Conservation (phyloP, 306 rosid genomes). For the Quercus parvula region DNA sequence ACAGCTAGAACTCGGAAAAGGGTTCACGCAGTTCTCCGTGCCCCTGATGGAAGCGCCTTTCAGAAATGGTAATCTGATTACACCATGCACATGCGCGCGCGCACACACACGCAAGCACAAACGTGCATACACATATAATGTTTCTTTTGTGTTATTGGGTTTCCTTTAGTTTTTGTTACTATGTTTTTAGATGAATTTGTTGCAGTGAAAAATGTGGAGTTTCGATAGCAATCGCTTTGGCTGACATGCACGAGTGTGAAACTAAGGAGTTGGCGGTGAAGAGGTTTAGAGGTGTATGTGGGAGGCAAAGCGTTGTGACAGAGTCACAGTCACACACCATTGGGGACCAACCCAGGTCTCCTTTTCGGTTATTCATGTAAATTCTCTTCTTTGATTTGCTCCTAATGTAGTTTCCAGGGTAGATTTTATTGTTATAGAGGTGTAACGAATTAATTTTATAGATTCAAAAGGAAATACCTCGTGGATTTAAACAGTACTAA, state of each 20-base stretch:
- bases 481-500: too few relatives aligned
- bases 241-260: conserved; percentile 55
- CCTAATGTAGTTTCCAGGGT: too few relatives aligned
- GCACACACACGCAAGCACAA: neutral
- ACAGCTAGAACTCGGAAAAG: conserved; percentile 41
- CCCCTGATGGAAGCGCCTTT: conserved; percentile 62
- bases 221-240: conserved; percentile 46
- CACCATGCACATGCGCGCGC: neutral
- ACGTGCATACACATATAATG: neutral
- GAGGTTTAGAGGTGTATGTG: conserved; percentile 37
- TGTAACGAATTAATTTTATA: neutral
- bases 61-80: conserved; percentile 36
- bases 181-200: neutral
- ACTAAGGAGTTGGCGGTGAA: conserved; percentile 22
- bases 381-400: neutral
- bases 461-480: too few relatives aligned
- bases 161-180: neutral
- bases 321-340: conserved; percentile 9
- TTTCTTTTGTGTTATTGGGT: neutral
- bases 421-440: neutral
- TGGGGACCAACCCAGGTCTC: conserved; percentile 33
- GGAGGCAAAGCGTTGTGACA: neutral
- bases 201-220: conserved; percentile 41
- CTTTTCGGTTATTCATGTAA: conserved; percentile 57
- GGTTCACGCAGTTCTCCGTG: conserved; percentile 39